These are phyloP conservation scores for Liquidambar formosana DNA, from an alignment of 164 flowering plant species.

Conservation along the genomic window DNA sequence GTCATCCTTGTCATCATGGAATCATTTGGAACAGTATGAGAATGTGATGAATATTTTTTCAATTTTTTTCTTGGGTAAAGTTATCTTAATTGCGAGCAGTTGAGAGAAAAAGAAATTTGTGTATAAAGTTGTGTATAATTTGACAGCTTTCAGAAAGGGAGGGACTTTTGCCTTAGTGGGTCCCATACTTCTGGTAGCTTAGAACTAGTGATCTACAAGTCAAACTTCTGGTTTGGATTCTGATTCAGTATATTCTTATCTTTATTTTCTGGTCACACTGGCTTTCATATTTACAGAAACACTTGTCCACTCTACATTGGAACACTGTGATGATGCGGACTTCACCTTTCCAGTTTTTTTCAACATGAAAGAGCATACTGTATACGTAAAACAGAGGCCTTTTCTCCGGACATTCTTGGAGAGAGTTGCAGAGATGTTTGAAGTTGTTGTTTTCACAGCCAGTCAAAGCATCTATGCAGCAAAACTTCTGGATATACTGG, in stretches of 20 bases:
- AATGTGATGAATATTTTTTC: too few relatives aligned
- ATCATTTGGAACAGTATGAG: too few relatives aligned
- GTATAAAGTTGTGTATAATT: too few relatives aligned
- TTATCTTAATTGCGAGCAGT: too few relatives aligned
- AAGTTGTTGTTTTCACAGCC: slow-evolving; percentile 86
- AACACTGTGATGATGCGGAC: slow-evolving; percentile 78
- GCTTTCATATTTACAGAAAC: slow-evolving; percentile 66
- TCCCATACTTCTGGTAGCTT: neutral
- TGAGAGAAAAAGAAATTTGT: too few relatives aligned
- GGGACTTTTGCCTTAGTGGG: neutral
- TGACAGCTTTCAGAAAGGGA: too few relatives aligned
- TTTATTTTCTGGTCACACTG: neutral
- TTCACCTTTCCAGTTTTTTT: slow-evolving; percentile 79
- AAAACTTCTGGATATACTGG: slow-evolving; percentile 79
- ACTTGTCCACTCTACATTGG: slow-evolving; percentile 90
- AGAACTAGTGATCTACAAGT: neutral
- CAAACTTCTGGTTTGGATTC: neutral
- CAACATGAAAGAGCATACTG: slow-evolving; percentile 87
- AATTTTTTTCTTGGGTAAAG: too few relatives aligned
- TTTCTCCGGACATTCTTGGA: slow-evolving; percentile 68
- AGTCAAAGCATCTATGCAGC: slow-evolving; percentile 94
- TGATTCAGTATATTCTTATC: neutral
- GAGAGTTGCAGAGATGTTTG: slow-evolving; percentile 91
- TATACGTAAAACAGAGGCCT: slow-evolving; percentile 88
- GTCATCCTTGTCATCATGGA: too few relatives aligned